A percentile compares a stretch with the other conserved stretches of the same genome.
These are phyloP conservation scores for Trypethelium eluteriae DNA, from an alignment of 495 filamentous ascomycete genomes.

Conservation along the genomic window DNA sequence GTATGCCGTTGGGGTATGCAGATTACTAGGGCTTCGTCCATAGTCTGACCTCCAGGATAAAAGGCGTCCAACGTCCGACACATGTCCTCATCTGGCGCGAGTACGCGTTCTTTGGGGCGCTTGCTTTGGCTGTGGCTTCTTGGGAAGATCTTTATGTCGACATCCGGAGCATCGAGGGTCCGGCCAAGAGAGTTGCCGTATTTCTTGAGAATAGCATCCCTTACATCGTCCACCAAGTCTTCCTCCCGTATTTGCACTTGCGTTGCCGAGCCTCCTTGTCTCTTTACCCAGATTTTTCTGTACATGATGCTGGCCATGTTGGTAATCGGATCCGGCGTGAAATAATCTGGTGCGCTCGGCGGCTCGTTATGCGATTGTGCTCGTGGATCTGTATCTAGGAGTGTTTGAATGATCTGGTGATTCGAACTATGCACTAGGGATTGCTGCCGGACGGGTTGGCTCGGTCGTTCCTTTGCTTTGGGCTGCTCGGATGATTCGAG, in stretches of 20 bases:
- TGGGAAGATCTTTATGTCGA: slow-evolving; percentile 57
- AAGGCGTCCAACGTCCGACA: slow-evolving; percentile 69
- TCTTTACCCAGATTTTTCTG: slow-evolving; percentile 90
- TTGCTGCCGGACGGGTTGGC: background rate
- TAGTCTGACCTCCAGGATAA: slow-evolving; percentile 78
- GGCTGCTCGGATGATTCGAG: slow-evolving; percentile 6
- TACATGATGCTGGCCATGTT: slow-evolving; percentile 48
- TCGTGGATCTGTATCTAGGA: slow-evolving; percentile 17
- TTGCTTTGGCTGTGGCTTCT: slow-evolving; percentile 45
- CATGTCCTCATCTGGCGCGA: slow-evolving; percentile 86
- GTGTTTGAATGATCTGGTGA: slow-evolving; percentile 19
- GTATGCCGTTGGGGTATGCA: slow-evolving; percentile 77
- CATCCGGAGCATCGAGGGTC: slow-evolving; percentile 82
- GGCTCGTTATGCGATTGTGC: background rate
- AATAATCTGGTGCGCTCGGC: slow-evolving; percentile 13
- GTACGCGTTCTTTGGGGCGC: slow-evolving; percentile 48
- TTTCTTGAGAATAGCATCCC: slow-evolving; percentile 85
- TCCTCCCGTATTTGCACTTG: slow-evolving; percentile 77
- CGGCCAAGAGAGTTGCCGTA: slow-evolving; percentile 87
- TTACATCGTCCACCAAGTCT: slow-evolving; percentile 88
- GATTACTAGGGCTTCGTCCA: slow-evolving; percentile 87
- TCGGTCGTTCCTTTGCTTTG: slow-evolving; percentile 9
- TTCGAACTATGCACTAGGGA: slow-evolving; percentile 21
- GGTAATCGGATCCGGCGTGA: slow-evolving; percentile 19
- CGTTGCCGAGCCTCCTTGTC: slow-evolving; percentile 76